Conservation (phyloP, 2,329 filamentous ascomycete species). For the Penicillium sp. region DNA sequence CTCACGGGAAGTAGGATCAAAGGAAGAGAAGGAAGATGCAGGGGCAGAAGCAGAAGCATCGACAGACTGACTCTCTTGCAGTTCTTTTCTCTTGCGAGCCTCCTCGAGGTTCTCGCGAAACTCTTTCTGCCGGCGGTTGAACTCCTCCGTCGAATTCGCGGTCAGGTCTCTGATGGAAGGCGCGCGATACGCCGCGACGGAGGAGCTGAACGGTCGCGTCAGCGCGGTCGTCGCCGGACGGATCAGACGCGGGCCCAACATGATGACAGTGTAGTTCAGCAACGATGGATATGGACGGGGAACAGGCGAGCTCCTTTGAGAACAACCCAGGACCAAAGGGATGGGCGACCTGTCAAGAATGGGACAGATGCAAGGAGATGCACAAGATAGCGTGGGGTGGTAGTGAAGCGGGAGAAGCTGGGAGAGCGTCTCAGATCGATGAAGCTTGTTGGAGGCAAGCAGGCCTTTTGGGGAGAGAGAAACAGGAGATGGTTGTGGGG, state of each 20-base stretch:
- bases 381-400: neutral
- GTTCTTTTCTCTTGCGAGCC: slow-evolving; percentile 67
- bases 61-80: slow-evolving; percentile 74
- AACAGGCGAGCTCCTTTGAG: too few relatives aligned
- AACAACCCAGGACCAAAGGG: neutral
- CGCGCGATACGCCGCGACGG: slow-evolving; percentile 46
- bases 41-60: slow-evolving; percentile 42
- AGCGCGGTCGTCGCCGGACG: slow-evolving; percentile 43
- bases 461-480: too few relatives aligned
- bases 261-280: slow-evolving; percentile 16
- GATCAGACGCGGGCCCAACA: slow-evolving; percentile 46
- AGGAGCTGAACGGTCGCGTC: slow-evolving; percentile 55
- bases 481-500: neutral
- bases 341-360: neutral
- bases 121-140: slow-evolving; percentile 75
- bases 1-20: slow-evolving; percentile 26
- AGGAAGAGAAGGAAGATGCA: slow-evolving; percentile 3
- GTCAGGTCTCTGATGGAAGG: slow-evolving; percentile 86
- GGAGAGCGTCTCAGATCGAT: neutral
- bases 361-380: slow-evolving; percentile 4
- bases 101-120: slow-evolving; percentile 78
- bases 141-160: slow-evolving; percentile 63
- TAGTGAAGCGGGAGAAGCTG: slow-evolving; percentile 1
- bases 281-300: neutral
- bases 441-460: neutral